These are phyloP conservation scores for Solanum habrochaites DNA, from an alignment of 257 asterid species.

Conservation along the genomic window DNA sequence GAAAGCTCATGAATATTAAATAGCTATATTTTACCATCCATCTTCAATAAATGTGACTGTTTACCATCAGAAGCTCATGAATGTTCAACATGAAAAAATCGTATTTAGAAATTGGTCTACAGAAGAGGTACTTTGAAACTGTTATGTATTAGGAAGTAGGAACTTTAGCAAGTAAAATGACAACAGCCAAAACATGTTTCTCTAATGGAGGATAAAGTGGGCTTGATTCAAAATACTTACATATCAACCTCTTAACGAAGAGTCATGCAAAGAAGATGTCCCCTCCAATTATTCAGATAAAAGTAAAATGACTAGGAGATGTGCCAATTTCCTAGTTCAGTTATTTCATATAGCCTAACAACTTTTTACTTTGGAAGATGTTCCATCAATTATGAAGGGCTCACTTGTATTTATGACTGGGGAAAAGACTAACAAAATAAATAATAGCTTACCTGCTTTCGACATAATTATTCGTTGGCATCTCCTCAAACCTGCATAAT, in stretches of 20 bases:
- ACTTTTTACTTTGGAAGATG: neutral
- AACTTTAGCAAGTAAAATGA: neutral
- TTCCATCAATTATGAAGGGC: neutral
- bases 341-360: neutral
- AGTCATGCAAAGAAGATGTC: neutral
- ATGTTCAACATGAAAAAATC: neutral
- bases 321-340: neutral
- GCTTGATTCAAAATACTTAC: neutral
- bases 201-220: neutral
- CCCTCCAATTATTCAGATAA: neutral
- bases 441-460: conserved; percentile 68
- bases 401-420: neutral
- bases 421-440: neutral
- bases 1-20: neutral
- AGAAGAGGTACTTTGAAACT: neutral
- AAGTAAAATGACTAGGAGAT: neutral
- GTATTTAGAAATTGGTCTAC: neutral
- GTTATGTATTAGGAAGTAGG: neutral
- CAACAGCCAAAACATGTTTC: neutral
- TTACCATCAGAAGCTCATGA: neutral
- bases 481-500: conserved; percentile 83
- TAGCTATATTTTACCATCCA: neutral
- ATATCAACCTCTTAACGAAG: neutral
- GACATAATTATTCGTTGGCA: conserved; percentile 89
- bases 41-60: neutral